Conservation (phyloP, 1,284 basidiomycete species). For the Ceratobasidium sp. region DNA sequence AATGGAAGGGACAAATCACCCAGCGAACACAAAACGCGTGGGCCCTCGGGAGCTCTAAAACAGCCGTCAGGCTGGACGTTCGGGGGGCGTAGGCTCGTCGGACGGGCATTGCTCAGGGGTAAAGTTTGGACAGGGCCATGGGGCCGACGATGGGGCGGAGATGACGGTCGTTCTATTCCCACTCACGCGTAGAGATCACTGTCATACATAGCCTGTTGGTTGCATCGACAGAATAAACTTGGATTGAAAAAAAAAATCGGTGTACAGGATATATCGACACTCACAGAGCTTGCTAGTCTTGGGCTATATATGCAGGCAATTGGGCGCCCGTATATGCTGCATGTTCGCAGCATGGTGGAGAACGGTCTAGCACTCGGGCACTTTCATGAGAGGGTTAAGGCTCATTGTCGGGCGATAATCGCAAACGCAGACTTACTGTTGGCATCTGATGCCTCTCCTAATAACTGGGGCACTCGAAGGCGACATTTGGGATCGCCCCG, state of each 20-base stretch:
- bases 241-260: conserved; percentile 43
- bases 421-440: conserved; percentile 37
- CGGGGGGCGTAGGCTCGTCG: too few species aligned
- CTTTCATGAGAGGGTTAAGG: conserved; percentile 32
- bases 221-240: too few species aligned
- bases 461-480: conserved; percentile 15
- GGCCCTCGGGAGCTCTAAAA: too few species aligned
- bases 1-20: too few species aligned
- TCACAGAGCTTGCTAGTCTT: conserved; percentile 56
- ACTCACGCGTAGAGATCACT: too few species aligned
- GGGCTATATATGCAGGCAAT: conserved; percentile 54
- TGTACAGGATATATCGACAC: conserved; percentile 53
- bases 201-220: too few species aligned
- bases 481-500: conserved; percentile 1
- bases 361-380: conserved; percentile 47
- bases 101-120: too few species aligned
- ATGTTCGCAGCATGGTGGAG: conserved; percentile 49
- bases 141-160: too few species aligned
- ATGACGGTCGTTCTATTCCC: too few species aligned
- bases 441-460: neutral
- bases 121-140: too few species aligned
- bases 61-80: too few species aligned
- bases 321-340: conserved; percentile 53
- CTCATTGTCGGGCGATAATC: conserved; percentile 27
- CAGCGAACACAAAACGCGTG: too few species aligned